A percentile compares a stretch with the other conserved stretches of the same genome.
Conservation (phyloP, 148 eudicot species). For the Fagopyrum tataricum region DNA sequence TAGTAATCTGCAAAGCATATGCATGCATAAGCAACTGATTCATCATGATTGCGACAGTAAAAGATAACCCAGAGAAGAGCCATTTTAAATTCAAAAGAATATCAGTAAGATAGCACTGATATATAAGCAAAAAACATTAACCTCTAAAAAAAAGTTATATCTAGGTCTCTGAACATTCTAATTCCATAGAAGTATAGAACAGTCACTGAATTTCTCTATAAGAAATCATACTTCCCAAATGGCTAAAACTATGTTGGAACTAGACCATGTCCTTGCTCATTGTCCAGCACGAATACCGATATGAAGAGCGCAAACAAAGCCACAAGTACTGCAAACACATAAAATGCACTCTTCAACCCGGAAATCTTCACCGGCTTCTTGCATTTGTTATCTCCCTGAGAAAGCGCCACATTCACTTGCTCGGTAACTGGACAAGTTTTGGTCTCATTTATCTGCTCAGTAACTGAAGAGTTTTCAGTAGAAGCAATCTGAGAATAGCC, state of each 20-base stretch:
- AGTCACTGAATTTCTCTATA: not conserved
- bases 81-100: not conserved
- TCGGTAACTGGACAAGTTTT: conserved; percentile 18
- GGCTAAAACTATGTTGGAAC: conserved; percentile 64
- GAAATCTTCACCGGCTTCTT: conserved; percentile 19
- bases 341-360: conserved; percentile 17
- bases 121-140: not conserved
- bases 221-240: conserved; percentile 7
- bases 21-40: no score
- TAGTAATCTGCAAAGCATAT: no score
- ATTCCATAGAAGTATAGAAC: not conserved
- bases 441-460: not conserved
- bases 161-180: conserved; percentile 1
- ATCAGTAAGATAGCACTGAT: not conserved
- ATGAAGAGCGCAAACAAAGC: conserved; percentile 31
- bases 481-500: conserved; percentile 39
- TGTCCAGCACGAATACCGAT: conserved; percentile 33
- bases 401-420: conserved; percentile 13
- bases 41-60: not conserved
- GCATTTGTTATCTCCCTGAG: conserved; percentile 19
- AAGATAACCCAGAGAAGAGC: not conserved
- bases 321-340: conserved; percentile 18
- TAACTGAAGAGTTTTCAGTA: conserved; percentile 22
- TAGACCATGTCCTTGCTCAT: conserved; percentile 29
- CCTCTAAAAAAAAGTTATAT: not conserved